Conservation (phyloP, 164 flowering plant species). For the Dillenia turbinata region DNA sequence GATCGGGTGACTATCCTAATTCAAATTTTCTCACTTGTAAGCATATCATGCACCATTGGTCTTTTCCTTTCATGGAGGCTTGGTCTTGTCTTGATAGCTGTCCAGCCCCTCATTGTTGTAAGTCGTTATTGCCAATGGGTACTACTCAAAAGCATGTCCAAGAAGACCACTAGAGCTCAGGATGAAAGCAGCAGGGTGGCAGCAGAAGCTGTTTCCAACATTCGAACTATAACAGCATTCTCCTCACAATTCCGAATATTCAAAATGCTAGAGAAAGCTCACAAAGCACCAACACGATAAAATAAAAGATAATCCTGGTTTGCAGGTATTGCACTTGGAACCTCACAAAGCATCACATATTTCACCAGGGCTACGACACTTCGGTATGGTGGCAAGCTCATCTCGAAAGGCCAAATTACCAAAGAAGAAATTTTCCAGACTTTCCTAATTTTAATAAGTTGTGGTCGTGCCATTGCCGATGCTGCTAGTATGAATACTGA, state of each 20-base stretch:
- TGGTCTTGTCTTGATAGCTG: slow-evolving; percentile 77
- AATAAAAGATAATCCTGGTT: slow-evolving; percentile 64
- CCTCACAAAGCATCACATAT: slow-evolving; percentile 46
- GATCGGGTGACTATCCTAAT: slow-evolving; percentile 69
- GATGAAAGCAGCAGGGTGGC: slow-evolving; percentile 76
- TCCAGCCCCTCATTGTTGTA: slow-evolving; percentile 65
- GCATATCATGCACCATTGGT: slow-evolving; percentile 69
- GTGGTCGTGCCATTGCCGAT: slow-evolving; percentile 82
- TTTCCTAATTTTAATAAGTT: slow-evolving; percentile 67
- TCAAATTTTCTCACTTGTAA: slow-evolving; percentile 65
- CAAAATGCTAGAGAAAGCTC: slow-evolving; percentile 57
- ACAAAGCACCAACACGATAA: slow-evolving; percentile 55
- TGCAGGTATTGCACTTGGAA: slow-evolving; percentile 70
- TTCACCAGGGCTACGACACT: slow-evolving; percentile 71
- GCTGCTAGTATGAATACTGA: slow-evolving; percentile 88
- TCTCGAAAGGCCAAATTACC: slow-evolving; percentile 40
- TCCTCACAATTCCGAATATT: slow-evolving; percentile 69
- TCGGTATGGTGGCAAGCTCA: slow-evolving; percentile 76
- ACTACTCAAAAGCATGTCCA: slow-evolving; percentile 60
- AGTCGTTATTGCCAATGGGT: slow-evolving; percentile 54
- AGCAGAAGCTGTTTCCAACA: slow-evolving; percentile 78
- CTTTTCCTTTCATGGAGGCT: slow-evolving; percentile 70
- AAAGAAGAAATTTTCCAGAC: slow-evolving; percentile 62
- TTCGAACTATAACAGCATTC: slow-evolving; percentile 73
- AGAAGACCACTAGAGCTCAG: slow-evolving; percentile 62